Conservation (phyloP, 805 yeast genomes). For the Candida stauntonica region DNA sequence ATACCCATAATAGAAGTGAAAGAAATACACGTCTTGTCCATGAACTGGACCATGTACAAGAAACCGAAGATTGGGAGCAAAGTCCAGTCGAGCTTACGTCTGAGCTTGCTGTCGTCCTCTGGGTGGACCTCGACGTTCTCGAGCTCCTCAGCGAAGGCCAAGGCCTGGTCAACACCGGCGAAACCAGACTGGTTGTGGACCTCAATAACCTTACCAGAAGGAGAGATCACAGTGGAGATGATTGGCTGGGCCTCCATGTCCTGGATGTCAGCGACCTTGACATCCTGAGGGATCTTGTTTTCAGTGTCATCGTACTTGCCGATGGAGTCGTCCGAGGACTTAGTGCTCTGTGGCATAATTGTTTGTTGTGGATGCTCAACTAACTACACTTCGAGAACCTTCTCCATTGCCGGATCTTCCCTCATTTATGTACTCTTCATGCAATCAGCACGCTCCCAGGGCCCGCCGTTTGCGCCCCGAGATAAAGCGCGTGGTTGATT, state of each 20-base stretch:
- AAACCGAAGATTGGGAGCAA: constrained; percentile 30
- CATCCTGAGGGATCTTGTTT: constrained; percentile 9
- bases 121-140: constrained; percentile 17
- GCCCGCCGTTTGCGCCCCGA: not conserved
- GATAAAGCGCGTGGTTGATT: not conserved
- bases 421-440: not conserved
- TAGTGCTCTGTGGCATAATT: not conserved
- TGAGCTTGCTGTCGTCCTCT: constrained; percentile 30
- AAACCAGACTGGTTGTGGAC: constrained; percentile 3
- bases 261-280: constrained; percentile 6
- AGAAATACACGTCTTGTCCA: constrained; percentile 39
- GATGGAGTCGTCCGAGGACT: not conserved
- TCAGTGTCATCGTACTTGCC: not conserved
- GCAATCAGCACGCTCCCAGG: too few species aligned
- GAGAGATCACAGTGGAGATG: constrained; percentile 12
- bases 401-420: not conserved
- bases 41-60: constrained; percentile 34
- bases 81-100: constrained; percentile 35
- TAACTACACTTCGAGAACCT: too few species aligned
- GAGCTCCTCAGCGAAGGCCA: constrained; percentile 13
- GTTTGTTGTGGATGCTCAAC: too few species aligned
- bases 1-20: constrained; percentile 44
- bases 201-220: constrained; percentile 9
- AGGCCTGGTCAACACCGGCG: constrained; percentile 23
- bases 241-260: constrained; percentile 12